Evolutionary conservation across 163 green algal genomes (phyloP).

Genomic region (Chlorella variabilis): DNA sequence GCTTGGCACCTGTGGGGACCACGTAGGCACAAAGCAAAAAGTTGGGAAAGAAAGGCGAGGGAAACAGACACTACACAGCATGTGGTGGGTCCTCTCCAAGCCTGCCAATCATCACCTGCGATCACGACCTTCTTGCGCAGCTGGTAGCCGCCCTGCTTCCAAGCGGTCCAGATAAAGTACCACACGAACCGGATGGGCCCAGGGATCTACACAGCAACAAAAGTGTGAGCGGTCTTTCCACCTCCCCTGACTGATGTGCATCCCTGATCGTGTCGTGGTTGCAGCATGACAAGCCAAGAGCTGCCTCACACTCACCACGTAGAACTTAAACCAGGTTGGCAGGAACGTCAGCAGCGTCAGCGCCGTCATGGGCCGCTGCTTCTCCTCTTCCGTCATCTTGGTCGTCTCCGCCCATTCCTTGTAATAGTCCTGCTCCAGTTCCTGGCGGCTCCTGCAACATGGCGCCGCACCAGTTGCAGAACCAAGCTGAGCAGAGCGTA

Average conservation of each 20-base stretch:
- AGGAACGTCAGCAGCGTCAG: constrained; percentile 35
- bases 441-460: constrained; percentile 33
- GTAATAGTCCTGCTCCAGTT: constrained; percentile 39
- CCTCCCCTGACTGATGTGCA: no score
- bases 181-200: constrained; percentile 7
- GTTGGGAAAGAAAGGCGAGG: no score
- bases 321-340: constrained; percentile 26
- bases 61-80: no score
- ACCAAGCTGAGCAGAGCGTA: no score
- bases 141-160: not conserved
- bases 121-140: constrained; percentile 18
- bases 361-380: constrained; percentile 4
- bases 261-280: no score
- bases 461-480: not conserved
- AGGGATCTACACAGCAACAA: no score
- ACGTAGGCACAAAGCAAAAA: not conserved
- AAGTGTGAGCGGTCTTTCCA: no score
- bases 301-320: constrained; percentile 35
- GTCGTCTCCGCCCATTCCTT: constrained; percentile 41
- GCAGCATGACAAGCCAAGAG: no score
- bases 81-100: no score
- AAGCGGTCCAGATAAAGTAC: not conserved
- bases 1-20: constrained; percentile 5
- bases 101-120: not conserved
- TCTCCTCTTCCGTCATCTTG: constrained; percentile 11